Evolutionary conservation across 2,329 filamentous ascomycete genomes (phyloP).

Genomic region (Pseudocercospora musae): DNA sequence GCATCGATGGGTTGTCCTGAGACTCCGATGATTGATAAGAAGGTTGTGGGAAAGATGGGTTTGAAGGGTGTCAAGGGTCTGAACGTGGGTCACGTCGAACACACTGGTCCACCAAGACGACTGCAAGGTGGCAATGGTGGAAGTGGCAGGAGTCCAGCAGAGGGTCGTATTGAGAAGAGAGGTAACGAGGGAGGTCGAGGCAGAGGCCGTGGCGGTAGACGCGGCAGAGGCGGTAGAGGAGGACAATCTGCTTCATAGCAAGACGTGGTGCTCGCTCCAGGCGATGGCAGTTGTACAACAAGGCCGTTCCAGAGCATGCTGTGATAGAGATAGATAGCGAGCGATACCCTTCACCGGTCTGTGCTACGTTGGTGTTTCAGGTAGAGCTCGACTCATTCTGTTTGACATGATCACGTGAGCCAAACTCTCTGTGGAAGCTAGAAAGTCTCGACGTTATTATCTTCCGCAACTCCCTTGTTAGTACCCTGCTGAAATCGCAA

Average conservation of each 20-base stretch:
- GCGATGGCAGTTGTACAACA: not conserved
- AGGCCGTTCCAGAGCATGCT: not conserved
- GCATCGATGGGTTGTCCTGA: slow-evolving; percentile 45
- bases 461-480: too few species aligned
- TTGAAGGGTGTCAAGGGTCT: slow-evolving; percentile 46
- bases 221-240: slow-evolving; percentile 9
- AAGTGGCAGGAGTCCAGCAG: not conserved
- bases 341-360: not conserved
- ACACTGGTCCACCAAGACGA: not conserved
- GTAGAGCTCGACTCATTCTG: too few species aligned
- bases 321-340: not conserved
- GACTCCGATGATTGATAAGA: slow-evolving; percentile 46
- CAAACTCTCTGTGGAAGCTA: too few species aligned
- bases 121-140: not conserved
- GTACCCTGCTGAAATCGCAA: too few species aligned
- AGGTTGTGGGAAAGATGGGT: slow-evolving; percentile 48
- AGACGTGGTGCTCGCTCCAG: not conserved
- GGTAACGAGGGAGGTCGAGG: not conserved
- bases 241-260: not conserved
- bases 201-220: slow-evolving; percentile 7
- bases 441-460: too few species aligned
- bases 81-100: slow-evolving; percentile 27
- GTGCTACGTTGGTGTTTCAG: too few species aligned
- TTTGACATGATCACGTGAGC: too few species aligned
- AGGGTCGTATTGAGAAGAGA: not conserved